Evolutionary conservation across 176 grass and related monocot species (phyloP).

Genomic region (Zea mays): Zm-B73-REFERENCE-NAM-5.0 NC_050105.1:116712001-116712500

Average conservation of each 20-base stretch:
- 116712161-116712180: conserved; percentile 36
- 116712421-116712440: conserved; percentile 16
- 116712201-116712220: conserved; percentile 9
- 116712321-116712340: conserved; percentile 11
- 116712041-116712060: conserved; percentile 96
- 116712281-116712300: not conserved
- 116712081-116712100: conserved; percentile 92
- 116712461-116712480: not conserved
- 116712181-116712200: conserved; percentile 2
- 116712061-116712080: conserved; percentile 93
- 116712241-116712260: conserved; percentile 3
- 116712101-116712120: conserved; percentile 69
- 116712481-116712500: not conserved
- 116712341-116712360: conserved; percentile 3
- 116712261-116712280: not conserved
- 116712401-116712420: conserved; percentile 3
- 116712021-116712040: conserved; percentile 95
- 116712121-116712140: conserved; percentile 61
- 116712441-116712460: not conserved
- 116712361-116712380: conserved; percentile 1
- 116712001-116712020: conserved; percentile 94
- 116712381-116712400: not conserved
- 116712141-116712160: conserved; percentile 16
- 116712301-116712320: not conserved
- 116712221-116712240: conserved; percentile 1